phyloP scores from a whole-genome alignment of 2,329 filamentous ascomycete genomes.

The Trichophyton mentagrophytes region DNA sequence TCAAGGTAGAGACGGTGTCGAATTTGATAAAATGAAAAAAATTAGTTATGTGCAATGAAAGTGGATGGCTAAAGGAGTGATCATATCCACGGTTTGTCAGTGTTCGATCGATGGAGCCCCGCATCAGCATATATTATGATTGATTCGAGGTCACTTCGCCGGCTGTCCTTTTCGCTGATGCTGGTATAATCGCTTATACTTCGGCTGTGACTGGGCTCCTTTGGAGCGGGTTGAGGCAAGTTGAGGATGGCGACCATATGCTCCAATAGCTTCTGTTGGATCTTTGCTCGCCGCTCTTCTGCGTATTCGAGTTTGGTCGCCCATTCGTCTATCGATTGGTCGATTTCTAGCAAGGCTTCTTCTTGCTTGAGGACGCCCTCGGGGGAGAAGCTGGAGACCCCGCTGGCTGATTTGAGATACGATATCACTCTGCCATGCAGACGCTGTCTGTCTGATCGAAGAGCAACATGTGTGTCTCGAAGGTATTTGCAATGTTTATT shows the following conservation, averaged over 20 bases:
- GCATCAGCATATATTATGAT: constrained; percentile 57
- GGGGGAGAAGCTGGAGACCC: constrained; percentile 57
- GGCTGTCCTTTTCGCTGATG: not conserved
- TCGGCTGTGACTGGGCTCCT: constrained; percentile 39
- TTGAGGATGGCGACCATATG: constrained; percentile 62
- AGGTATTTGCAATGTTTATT: constrained; percentile 69
- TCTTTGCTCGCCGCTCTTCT: constrained; percentile 61
- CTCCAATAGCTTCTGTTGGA: constrained; percentile 68
- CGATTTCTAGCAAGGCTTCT: constrained; percentile 63
- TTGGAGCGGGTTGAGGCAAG: constrained; percentile 40
- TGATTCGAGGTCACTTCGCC: constrained; percentile 44
- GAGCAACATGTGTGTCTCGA: constrained; percentile 60
- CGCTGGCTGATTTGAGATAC: constrained; percentile 58
- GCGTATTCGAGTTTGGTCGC: constrained; percentile 66
- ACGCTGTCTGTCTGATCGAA: constrained; percentile 62
- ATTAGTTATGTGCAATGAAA: not conserved
- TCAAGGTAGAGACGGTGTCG: not conserved
- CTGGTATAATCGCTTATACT: constrained; percentile 24
- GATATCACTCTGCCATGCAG: constrained; percentile 65
- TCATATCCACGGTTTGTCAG: not conserved
- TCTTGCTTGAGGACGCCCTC: constrained; percentile 69
- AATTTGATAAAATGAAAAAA: not conserved
- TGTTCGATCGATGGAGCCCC: constrained; percentile 44
- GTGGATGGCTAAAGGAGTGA: not conserved
- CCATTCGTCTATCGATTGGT: constrained; percentile 69